A percentile compares a stretch with the other conserved stretches of the same genome.
Conservation (phyloP, 768 basidiomycete genomes). For the Mycena leptocephala region DNA sequence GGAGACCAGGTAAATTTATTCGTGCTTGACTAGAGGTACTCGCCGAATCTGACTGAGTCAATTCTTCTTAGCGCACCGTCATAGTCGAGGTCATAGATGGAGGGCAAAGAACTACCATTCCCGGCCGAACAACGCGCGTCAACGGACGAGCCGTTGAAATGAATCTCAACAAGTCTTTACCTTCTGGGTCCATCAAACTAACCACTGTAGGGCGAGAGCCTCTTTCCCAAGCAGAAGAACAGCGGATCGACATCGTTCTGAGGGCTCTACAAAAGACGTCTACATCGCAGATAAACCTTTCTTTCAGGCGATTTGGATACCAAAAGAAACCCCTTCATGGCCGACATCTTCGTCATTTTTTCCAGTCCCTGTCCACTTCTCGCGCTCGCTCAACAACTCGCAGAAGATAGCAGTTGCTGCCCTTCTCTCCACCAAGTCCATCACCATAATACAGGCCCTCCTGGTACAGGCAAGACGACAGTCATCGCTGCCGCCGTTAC, state of each 20-base stretch:
- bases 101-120: neutral
- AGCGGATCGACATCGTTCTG: conserved; percentile 45
- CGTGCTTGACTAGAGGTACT: neutral
- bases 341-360: neutral
- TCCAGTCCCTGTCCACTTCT: conserved; percentile 37
- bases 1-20: neutral
- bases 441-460: conserved; percentile 67
- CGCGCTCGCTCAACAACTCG: conserved; percentile 52
- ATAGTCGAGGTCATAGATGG: neutral
- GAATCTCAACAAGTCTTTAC: conserved; percentile 33
- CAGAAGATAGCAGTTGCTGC: conserved; percentile 51
- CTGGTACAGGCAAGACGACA: conserved; percentile 78
- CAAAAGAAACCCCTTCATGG: conserved; percentile 36
- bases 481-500: conserved; percentile 69
- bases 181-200: conserved; percentile 49
- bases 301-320: conserved; percentile 54
- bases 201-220: conserved; percentile 64
- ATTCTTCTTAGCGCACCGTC: neutral
- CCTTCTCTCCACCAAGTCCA: conserved; percentile 51
- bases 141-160: neutral
- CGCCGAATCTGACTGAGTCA: neutral
- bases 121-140: neutral
- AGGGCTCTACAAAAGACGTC: conserved; percentile 43
- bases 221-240: conserved; percentile 64
- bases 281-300: conserved; percentile 52